Evolutionary conservation across 257 asterid genomes (phyloP), one percentile per base, ranked within the genome.

Genomic region (Verbascum thapsus): DNA sequence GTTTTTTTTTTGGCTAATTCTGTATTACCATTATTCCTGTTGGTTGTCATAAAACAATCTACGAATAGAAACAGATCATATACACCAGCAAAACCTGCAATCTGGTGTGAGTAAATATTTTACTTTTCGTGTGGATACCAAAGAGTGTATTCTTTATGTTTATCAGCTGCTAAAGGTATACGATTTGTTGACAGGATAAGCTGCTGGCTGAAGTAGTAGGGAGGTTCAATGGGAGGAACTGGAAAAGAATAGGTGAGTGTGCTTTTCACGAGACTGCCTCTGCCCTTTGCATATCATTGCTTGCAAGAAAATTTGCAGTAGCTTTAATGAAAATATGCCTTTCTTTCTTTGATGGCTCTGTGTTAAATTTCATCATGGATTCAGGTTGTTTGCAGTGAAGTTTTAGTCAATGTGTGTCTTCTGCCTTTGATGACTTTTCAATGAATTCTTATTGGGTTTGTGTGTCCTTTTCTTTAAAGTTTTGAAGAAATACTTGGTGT

Each of bases 181-280:
- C 19, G 48, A 41, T 74, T 17, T 53, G 67, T 54, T 78, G 53
- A 63, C 79, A 90, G 95, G 97, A 90, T 70, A 73, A 74, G 59
- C 77, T 67, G 53, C 84, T 90, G 50, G 61, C 80, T 39, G 84
- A 90, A 72, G 76, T 76, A 37, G 97, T 87, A 58, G 64, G 60
- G 51, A 69, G 56, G 67, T 81, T 75, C 80, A 72, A 78, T 1
- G 97, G 84, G n/a, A 84, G 66, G 70, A 83, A 79, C 45, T 89
- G 97, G 97, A 87, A 87, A 69, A 78, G 37, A 69, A 87, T 87
- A 72, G 94, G 97, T 81, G 61, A 70, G 74, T 64, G 32, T 61
- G 58, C 63, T 57, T 44, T 65, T 56, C 67, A 13, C 26, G 39
- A 34, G 20, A n/a, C n/a, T n/a, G 13, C 55, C 20, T 6, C 44